Base-by-base conservation (phyloP, 495 filamentous ascomycete genomes). In the Aspergillus saccharolyticus region DNA sequence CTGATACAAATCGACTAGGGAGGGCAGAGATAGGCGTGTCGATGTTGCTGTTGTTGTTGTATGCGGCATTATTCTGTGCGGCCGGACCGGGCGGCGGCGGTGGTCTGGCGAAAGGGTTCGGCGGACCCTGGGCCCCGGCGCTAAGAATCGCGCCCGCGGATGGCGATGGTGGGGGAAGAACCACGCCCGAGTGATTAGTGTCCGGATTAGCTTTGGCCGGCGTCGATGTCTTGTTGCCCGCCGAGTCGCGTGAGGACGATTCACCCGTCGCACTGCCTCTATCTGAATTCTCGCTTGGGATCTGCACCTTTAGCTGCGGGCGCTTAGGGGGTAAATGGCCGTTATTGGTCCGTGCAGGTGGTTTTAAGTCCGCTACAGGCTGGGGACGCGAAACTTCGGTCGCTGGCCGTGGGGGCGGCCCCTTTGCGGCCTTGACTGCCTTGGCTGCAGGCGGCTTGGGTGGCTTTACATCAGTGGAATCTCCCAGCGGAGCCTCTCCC, bases 11-110 rank as follows among this genome's bases (percentile, higher is more conserved):
- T 21, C 92, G 83, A 49, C 89, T 94, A 2, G 94, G 94, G 8
- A 98, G 78, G 3, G 94, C 93, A n/a, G 93, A 97, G n/a, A 96
- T 92, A 0, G 94, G 94, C 4, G 94, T 97, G 63, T 97, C 91
- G 58, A 91, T 92, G 60, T 89, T 87, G 67, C 88, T 89, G 55
- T 82, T 85, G 54, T 77, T 85, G 59, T 81, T 84, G 43, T 82
- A 73, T 68, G 67, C 84, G 70, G 58, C 76, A 55, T 64, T 77
- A 17, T 67, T 72, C 53, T 74, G 70, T 10, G 68, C 44, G 8
- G 66, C 63, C 5, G 69, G 42, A 12, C 61, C 66, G 3, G 81
- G 80, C 10, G 85, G 85, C 4, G 89, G 87, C 4, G 91, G 33
- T 39, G 33, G 94, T 44, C 92, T 81, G 2, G 95, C 94, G 69